phyloP scores from a whole-genome alignment of 345 rosid genomes.

The Aurinia saxatilis region DNA sequence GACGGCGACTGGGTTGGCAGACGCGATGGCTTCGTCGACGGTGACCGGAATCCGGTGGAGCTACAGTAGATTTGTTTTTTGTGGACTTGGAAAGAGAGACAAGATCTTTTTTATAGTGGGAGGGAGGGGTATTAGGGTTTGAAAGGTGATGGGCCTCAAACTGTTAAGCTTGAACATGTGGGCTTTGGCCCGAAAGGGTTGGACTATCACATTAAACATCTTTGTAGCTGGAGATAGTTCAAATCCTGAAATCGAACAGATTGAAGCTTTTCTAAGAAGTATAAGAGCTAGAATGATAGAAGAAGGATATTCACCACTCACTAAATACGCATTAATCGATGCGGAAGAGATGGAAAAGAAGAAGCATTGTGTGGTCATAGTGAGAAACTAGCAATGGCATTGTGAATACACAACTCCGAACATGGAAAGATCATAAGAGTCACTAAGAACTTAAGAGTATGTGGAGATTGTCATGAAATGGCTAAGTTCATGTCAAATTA shows the following conservation, averaged over 20 bases:
- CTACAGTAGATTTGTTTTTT: no score
- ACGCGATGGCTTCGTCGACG: no score
- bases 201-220: no score
- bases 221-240: conserved; percentile 55
- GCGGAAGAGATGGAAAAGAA: conserved; percentile 62
- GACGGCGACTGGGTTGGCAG: no score
- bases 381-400: conserved; percentile 63
- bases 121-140: no score
- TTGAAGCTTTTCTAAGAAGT: conserved; percentile 37
- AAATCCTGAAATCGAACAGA: conserved; percentile 44
- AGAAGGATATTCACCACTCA: conserved; percentile 40
- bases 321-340: conserved; percentile 51
- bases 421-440: conserved; percentile 52
- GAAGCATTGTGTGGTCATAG: conserved; percentile 65
- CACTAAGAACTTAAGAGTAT: conserved; percentile 61
- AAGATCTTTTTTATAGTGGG: no score
- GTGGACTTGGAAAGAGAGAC: no score
- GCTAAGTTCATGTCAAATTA: conserved; percentile 60
- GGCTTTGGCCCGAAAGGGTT: no score
- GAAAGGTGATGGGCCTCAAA: no score
- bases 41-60: no score
- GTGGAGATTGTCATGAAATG: conserved; percentile 66
- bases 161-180: no score
- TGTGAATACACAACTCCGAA: conserved; percentile 47
- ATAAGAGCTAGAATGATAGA: conserved; percentile 48